Evolutionary conservation across 495 filamentous ascomycete genomes (phyloP).

Genomic region (Podospora australis): DNA sequence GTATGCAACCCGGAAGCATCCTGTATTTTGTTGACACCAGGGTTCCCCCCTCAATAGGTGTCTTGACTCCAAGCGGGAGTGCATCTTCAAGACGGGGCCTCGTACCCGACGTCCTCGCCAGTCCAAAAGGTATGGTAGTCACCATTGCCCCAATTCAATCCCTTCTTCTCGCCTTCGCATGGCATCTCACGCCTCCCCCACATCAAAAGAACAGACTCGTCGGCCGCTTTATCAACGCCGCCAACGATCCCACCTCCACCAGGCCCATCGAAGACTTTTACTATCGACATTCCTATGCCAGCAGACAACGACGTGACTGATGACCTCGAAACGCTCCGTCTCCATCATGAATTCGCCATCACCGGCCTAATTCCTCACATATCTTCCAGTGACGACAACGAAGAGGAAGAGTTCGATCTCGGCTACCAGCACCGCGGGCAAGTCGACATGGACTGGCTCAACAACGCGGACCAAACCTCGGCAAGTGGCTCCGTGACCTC

Average conservation of each 20-base stretch:
- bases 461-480: slow-evolving; percentile 1
- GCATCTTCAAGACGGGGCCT: slow-evolving; percentile 41
- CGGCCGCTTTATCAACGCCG: not conserved
- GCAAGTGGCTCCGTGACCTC: slow-evolving; percentile 15
- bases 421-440: slow-evolving; percentile 4
- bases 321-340: slow-evolving; percentile 30
- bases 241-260: slow-evolving; percentile 18
- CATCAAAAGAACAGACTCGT: not conserved
- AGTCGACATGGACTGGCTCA: slow-evolving; percentile 12
- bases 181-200: not conserved
- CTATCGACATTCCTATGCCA: slow-evolving; percentile 42
- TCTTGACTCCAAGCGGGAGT: slow-evolving; percentile 42
- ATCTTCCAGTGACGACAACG: slow-evolving; percentile 14
- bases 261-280: slow-evolving; percentile 44
- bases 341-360: slow-evolving; percentile 31
- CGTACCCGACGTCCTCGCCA: slow-evolving; percentile 34
- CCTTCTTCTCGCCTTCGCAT: not conserved
- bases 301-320: slow-evolving; percentile 25
- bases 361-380: slow-evolving; percentile 25
- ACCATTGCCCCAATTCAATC: not conserved
- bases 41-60: slow-evolving; percentile 26
- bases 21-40: not conserved
- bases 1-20: too few species aligned
- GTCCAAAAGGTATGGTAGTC: slow-evolving; percentile 26
- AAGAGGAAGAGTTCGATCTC: slow-evolving; percentile 5